Conservation (phyloP, 257 asterid genomes). For the Solanum appendiculatum region DNA sequence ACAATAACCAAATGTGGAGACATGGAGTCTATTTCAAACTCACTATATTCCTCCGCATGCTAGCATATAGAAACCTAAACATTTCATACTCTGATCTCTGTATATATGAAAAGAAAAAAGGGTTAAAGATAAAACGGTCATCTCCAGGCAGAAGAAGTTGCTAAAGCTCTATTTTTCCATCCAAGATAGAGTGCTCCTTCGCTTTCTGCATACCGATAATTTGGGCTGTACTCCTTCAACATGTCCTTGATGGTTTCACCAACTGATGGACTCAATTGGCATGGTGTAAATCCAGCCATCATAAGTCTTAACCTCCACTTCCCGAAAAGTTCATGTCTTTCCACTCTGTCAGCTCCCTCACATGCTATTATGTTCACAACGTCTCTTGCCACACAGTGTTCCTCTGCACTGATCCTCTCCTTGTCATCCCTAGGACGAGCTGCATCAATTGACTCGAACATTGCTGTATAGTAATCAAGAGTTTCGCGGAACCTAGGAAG, state of each 20-base stretch:
- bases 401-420: conserved; percentile 65
- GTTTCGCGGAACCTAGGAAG: conserved; percentile 63
- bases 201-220: conserved; percentile 43
- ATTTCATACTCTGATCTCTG: neutral
- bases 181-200: conserved; percentile 73
- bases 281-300: conserved; percentile 71
- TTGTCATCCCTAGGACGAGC: conserved; percentile 61
- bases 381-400: conserved; percentile 80
- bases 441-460: conserved; percentile 88
- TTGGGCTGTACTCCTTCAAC: conserved; percentile 49
- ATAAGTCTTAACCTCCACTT: conserved; percentile 64
- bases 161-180: conserved; percentile 66
- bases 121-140: conserved; percentile 1
- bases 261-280: conserved; percentile 54
- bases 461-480: conserved; percentile 66
- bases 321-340: conserved; percentile 75
- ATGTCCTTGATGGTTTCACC: conserved; percentile 31
- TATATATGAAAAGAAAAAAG: neutral
- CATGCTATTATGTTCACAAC: conserved; percentile 77
- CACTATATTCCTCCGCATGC: neutral
- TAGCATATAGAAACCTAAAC: neutral
- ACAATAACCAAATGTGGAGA: neutral
- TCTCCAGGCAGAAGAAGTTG: conserved; percentile 81
- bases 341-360: conserved; percentile 74
- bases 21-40: neutral